phyloP scores from a whole-genome alignment of 148 eudicot genomes.

The Rhododendron williamsianum region DNA sequence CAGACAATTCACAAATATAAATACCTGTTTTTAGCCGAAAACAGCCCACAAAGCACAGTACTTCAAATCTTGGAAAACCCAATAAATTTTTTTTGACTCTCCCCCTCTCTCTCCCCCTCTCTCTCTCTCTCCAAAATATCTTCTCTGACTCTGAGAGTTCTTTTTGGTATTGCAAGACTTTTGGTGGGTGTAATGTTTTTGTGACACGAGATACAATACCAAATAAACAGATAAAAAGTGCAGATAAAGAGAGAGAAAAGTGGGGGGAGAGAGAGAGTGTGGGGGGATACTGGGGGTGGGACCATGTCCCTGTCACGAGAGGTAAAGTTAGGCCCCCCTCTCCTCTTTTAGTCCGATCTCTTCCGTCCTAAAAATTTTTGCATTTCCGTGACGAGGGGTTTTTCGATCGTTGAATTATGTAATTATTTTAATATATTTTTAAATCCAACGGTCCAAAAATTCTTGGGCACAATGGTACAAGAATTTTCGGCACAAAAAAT shows the following conservation, averaged over 20 bases:
- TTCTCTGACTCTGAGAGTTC: not conserved
- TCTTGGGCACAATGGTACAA: too few species aligned
- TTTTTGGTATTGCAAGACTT: not conserved
- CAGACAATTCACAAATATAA: not conserved
- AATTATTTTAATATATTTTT: too few species aligned
- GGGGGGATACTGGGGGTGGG: slow-evolving; percentile 22
- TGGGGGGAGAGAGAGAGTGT: slow-evolving; percentile 10
- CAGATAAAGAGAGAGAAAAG: slow-evolving; percentile 20
- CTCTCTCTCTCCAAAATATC: not conserved
- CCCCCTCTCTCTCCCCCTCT: not conserved
- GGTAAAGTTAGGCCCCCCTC: slow-evolving; percentile 2
- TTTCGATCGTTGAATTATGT: too few species aligned
- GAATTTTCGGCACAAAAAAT: too few species aligned
- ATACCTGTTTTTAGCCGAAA: slow-evolving; percentile 4
- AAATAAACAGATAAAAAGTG: slow-evolving; percentile 36
- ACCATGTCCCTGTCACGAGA: slow-evolving; percentile 29
- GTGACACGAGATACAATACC: slow-evolving; percentile 9
- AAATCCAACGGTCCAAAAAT: too few species aligned
- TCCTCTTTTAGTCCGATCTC: too few species aligned
- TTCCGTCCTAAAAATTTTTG: too few species aligned
- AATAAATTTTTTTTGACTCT: slow-evolving; percentile 1
- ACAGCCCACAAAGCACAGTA: not conserved
- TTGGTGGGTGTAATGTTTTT: slow-evolving; percentile 1
- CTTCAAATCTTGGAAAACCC: slow-evolving; percentile 13
- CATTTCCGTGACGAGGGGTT: accelerated